Evolutionary conservation across 169 alveolate genomes (phyloP).

Genomic region (Plasmodium reichenowi): DNA sequence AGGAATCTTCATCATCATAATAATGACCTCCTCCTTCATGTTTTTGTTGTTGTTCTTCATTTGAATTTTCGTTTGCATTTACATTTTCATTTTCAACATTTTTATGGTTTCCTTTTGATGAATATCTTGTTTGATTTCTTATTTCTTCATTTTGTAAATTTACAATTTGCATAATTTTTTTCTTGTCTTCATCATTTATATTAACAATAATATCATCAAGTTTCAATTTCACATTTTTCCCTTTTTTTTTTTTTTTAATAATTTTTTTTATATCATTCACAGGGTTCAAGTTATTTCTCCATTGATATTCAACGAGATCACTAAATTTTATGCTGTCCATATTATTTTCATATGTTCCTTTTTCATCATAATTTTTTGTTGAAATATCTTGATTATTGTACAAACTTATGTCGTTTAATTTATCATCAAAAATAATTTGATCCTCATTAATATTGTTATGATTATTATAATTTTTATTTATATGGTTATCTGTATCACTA

Average conservation of each 20-base stretch:
- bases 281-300: conserved; percentile 5
- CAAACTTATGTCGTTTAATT: neutral
- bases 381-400: neutral
- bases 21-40: too few relatives aligned
- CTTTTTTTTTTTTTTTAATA: conserved; percentile 46
- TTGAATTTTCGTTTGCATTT: too few relatives aligned
- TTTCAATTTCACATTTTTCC: conserved; percentile 9
- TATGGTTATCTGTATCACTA: neutral
- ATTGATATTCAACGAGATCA: conserved; percentile 27
- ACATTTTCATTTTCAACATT: too few relatives aligned
- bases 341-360: conserved; percentile 2
- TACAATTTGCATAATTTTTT: conserved; percentile 54
- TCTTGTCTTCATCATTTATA: conserved; percentile 32
- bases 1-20: too few relatives aligned
- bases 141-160: conserved; percentile 46
- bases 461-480: neutral
- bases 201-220: conserved; percentile 7
- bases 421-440: neutral
- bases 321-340: conserved; percentile 28
- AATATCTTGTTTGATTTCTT: neutral
- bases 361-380: neutral
- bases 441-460: neutral
- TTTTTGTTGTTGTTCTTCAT: too few relatives aligned
- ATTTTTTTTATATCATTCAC: conserved; percentile 7
- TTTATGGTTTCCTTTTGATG: neutral